phyloP scores from a whole-genome alignment of 1,139 yeast genomes.

The Scheffersomyces stambukii region DNA sequence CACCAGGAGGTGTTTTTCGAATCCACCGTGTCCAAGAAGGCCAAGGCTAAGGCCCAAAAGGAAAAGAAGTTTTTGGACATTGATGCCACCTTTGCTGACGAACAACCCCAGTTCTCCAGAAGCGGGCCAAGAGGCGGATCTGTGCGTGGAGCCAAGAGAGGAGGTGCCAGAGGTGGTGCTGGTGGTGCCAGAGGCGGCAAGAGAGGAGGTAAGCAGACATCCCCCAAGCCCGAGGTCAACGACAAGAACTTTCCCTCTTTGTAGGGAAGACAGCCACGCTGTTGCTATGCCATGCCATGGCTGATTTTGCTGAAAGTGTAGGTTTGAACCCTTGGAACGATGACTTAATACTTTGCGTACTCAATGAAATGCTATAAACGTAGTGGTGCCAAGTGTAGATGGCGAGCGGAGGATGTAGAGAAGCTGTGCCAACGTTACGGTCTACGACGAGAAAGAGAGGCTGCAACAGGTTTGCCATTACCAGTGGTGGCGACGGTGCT shows the following conservation, averaged over 20 bases:
- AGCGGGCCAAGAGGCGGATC: conserved; percentile 27
- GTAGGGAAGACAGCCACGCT: conserved; percentile 16
- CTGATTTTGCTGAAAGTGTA: no score
- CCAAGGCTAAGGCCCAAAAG: conserved; percentile 60
- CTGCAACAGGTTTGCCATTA: no score
- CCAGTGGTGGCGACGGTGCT: no score
- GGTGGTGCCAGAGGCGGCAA: conserved; percentile 18
- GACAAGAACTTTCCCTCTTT: conserved; percentile 66
- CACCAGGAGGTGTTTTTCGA: conserved; percentile 53
- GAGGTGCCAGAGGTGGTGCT: conserved; percentile 29
- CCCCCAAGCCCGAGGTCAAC: conserved; percentile 39
- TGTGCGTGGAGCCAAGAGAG: conserved; percentile 15
- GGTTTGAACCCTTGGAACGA: no score
- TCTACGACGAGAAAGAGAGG: no score
- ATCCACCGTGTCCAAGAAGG: conserved; percentile 56
- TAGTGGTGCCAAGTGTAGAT: no score
- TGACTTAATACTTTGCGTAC: no score
- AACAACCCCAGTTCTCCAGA: conserved; percentile 14
- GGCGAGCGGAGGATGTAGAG: no score
- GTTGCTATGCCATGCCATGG: no score
- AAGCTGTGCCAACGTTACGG: no score
- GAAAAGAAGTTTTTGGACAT: conserved; percentile 67
- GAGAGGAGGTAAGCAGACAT: conserved; percentile 15
- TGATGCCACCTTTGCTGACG: conserved; percentile 61
- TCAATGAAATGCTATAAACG: no score